phyloP scores from a whole-genome alignment of 306 rosid species.

The Boehmeria nivea region DNA sequence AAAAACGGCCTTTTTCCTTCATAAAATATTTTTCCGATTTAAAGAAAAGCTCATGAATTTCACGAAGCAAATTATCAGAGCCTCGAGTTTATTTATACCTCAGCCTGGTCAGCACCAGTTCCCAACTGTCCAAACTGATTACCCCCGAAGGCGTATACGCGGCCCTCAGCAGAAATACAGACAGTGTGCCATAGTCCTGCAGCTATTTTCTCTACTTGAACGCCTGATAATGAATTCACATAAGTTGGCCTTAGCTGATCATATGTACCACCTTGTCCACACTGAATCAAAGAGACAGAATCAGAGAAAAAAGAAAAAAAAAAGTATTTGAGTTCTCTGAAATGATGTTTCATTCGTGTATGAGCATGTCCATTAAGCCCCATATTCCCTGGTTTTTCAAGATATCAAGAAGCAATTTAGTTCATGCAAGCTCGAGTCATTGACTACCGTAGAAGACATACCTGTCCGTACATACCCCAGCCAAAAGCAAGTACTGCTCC shows the following conservation, averaged over 20 bases:
- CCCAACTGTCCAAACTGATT: conserved; percentile 95
- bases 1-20: no score
- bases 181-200: conserved; percentile 94
- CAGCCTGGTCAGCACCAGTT: conserved; percentile 62
- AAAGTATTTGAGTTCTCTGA: background rate
- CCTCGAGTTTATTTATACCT: conserved; percentile 55
- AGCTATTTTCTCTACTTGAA: conserved; percentile 47
- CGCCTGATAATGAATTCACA: conserved; percentile 55
- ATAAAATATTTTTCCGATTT: background rate
- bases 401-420: background rate
- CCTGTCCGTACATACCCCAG: conserved; percentile 94
- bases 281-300: no score
- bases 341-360: background rate
- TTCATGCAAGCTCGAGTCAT: background rate
- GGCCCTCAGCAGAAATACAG: conserved; percentile 59
- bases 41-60: background rate
- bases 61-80: no score
- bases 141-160: conserved; percentile 71
- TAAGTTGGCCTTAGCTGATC: conserved; percentile 70
- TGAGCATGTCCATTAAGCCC: background rate
- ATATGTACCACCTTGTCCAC: conserved; percentile 72
- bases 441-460: conserved; percentile 26
- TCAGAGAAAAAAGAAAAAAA: background rate
- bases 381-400: background rate
- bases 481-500: conserved; percentile 79